Evolutionary conservation across 352 stramenopile genomes (phyloP), one percentile per base, ranked within the genome.

Genomic region (Aphanomyces stellatus): DNA sequence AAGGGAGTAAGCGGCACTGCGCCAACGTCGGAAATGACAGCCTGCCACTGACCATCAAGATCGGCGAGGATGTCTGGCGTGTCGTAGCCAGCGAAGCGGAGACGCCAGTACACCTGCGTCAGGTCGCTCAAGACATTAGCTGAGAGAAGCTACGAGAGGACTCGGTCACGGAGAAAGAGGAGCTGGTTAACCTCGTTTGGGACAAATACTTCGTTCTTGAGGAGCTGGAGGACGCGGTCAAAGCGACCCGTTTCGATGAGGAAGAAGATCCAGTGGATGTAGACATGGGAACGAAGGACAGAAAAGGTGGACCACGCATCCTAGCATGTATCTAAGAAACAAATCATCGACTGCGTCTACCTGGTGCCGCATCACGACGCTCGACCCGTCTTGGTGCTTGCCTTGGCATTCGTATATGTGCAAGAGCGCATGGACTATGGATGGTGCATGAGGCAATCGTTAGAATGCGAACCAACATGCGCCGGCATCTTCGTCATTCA

Each of bases 401-500:
- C 84, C 84, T 48, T 82, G 79, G 8, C 75, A 78, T 76, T 95
- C 82, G 4, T 88, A 60, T 3, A 91, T 75, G 46, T 95, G 80
- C 27, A 95, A 68, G 59, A 91, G 79, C 4, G 84, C 91, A 70
- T 91, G 81, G 53, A 95, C 85, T 92, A 65, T 13, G 19, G 17
- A 64, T 27, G 15, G n/a, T 15, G 8, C 22, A 33, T 65, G 8
- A 33, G 33, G 49, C 22, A 42, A 25, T 10, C n/a, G n/a, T n/a
- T n/a, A n/a, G n/a, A n/a, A 28, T 13, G 19, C 24, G 13, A 17
- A 84, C 84, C 46, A 78, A 94, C 86, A 92, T 11, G 86, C 86
- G 82, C 81, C 91, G 1, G 81, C 81, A 62, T 95, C 86, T 35
- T 93, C 89, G 53, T 80, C 79, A 49, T 93, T 90, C 82, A 93